phyloP scores from a whole-genome alignment of 1,284 basidiomycete species.

The Mycena citricolor region DNA sequence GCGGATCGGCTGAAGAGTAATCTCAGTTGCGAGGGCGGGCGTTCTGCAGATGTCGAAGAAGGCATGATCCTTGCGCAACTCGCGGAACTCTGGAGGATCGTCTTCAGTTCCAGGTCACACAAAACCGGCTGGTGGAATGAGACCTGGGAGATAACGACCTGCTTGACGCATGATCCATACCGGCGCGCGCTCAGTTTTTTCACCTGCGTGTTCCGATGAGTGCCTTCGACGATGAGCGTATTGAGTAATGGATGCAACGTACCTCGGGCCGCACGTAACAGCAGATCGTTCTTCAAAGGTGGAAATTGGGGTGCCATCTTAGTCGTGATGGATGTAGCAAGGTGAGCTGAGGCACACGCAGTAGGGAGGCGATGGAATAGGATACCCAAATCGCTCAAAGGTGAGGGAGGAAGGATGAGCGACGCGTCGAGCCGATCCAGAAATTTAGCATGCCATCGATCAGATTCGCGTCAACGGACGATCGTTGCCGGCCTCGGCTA shows the following conservation, averaged over 20 bases:
- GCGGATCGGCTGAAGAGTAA: slow-evolving; percentile 91
- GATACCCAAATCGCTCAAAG: not conserved
- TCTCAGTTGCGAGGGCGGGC: slow-evolving; percentile 79
- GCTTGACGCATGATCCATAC: slow-evolving; percentile 99
- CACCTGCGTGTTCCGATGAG: slow-evolving; percentile 47
- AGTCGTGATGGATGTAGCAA: no score
- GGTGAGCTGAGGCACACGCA: no score
- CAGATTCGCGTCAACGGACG: no score
- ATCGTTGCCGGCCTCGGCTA: not conserved
- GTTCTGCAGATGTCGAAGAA: slow-evolving; percentile 95
- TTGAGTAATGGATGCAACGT: slow-evolving; percentile 20
- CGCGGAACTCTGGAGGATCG: slow-evolving; percentile 71
- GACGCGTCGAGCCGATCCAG: no score
- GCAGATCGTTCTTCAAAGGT: slow-evolving; percentile 83
- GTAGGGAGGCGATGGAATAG: no score
- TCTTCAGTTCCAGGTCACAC: slow-evolving; percentile 7
- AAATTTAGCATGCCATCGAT: no score
- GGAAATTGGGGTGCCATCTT: slow-evolving; percentile 56
- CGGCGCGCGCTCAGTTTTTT: slow-evolving; percentile 88
- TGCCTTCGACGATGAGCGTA: not conserved
- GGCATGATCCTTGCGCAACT: slow-evolving; percentile 79
- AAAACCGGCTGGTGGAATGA: slow-evolving; percentile 30
- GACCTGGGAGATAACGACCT: slow-evolving; percentile 92
- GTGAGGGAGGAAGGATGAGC: not conserved
- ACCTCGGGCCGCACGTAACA: slow-evolving; percentile 88